phyloP scores from a whole-genome alignment of 1,284 basidiomycete genomes.

The Uromyces viciae-fabae region DNA sequence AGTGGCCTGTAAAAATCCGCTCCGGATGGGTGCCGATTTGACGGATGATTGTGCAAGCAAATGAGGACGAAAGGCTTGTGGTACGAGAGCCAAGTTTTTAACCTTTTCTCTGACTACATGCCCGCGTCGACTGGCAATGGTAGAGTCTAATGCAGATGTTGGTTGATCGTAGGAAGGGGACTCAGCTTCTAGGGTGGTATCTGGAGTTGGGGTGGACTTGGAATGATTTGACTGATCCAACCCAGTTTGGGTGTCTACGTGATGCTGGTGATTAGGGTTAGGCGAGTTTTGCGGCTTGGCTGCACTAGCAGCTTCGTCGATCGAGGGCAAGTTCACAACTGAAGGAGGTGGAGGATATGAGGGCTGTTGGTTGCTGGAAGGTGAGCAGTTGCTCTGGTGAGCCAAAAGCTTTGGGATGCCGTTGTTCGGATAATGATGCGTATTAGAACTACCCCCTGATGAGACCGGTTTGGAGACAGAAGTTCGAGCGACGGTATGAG shows the following conservation, averaged over 20 bases:
- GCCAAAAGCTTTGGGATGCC: constrained; percentile 2
- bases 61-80: constrained; percentile 29
- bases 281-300: not conserved
- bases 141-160: not conserved
- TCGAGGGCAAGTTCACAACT: not conserved
- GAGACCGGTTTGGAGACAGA: constrained; percentile 22
- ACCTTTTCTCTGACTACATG: constrained; percentile 22
- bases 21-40: constrained; percentile 39
- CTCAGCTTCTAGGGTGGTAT: not conserved
- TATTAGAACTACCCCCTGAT: not conserved
- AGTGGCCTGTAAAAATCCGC: constrained; percentile 27
- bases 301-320: not conserved
- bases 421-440: no score
- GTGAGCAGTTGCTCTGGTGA: not conserved
- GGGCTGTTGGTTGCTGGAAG: not conserved
- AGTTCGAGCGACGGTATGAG: not conserved
- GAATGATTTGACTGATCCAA: not conserved
- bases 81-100: not conserved
- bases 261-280: not conserved
- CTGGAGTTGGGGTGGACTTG: not conserved
- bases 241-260: not conserved
- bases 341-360: not conserved
- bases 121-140: constrained; percentile 22
- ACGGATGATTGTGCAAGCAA: constrained; percentile 11
- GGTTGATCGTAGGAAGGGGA: not conserved